Base-by-base conservation (phyloP, 805 yeast genomes). In the Zygosaccharomyces kombuchaensis region DNA sequence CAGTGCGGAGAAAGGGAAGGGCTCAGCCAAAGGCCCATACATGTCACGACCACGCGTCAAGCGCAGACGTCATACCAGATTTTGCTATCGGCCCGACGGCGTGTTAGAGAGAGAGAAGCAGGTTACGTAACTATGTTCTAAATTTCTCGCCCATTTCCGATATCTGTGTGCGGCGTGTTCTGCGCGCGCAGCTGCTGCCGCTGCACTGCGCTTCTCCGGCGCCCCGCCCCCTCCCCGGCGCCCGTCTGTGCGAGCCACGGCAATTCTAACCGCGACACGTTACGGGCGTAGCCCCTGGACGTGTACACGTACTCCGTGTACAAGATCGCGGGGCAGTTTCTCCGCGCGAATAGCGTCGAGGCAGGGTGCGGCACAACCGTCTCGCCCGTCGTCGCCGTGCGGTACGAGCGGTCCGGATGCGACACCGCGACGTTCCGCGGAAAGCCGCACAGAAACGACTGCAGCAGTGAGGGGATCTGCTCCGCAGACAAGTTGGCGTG, bases 231-330 rank as follows among this genome's bases (percentile, higher is more conserved):
- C 42, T 1, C 56, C 9, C 44, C 27, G 3, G 53, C 51, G 17
- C 38, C 42, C 1, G 25, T 32, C 4, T 89, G 86, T 2, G 51
- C 93, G 59, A 85, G 91, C 40, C 98, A 91, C 12, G 79, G 77
- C 44, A 87, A 67, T 59, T 87, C 86, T 21, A 93, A 76, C 12
- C 84, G 80, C 40, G 89, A 82, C n/a, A 90, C 96, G 51, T 74
- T 83, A 56, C 99, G 74, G 0, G 95, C 98, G 59, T 90, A 93
- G 0, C 96, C 96, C 63, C 88, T 88, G 10, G 90, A 77, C 0
- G 99, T 93, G 63, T 77, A 91, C 12, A 93, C 97, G 62, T 87
- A 90, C 66, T 93, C 99, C 30, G 89, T 81, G 69, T 88, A 93
- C 95, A 93, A 83, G 44, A 93, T 81, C 1, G 95, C 96, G 54